A percentile compares a stretch with the other conserved stretches of the same genome.
phyloP scores from a whole-genome alignment of 2,329 filamentous ascomycete genomes.

The Pestalotiopsis sp. region DNA sequence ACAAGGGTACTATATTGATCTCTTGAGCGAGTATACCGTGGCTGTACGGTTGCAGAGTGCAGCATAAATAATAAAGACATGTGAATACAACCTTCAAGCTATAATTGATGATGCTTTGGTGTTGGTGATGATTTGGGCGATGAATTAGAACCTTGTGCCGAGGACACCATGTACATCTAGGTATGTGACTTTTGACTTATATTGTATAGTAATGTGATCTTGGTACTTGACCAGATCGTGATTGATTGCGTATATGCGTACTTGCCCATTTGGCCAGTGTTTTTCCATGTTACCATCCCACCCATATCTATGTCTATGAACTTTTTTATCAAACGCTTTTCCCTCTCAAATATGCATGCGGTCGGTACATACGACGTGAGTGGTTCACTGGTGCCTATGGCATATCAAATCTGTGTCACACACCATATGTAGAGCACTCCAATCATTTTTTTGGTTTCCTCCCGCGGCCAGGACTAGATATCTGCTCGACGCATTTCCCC shows the following conservation, averaged over 20 bases:
- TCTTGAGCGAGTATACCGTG: no score
- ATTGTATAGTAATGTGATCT: background rate
- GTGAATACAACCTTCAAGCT: no score
- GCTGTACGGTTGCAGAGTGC: no score
- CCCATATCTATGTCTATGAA: background rate
- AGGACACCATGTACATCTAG: no score
- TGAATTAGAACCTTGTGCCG: no score
- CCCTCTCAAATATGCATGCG: background rate
- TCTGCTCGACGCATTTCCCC: background rate
- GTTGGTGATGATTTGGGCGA: no score
- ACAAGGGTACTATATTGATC: background rate
- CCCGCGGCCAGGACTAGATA: background rate
- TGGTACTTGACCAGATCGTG: background rate
- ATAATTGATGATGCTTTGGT: no score
- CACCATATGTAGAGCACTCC: no score
- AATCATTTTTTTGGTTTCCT: background rate
- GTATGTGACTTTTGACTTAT: no score
- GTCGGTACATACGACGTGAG: background rate
- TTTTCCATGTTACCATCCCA: background rate
- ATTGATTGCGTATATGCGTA: background rate
- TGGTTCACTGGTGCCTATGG: background rate
- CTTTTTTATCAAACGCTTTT: conserved; percentile 1
- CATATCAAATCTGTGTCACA: background rate
- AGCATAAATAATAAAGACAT: no score
- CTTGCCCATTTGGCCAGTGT: background rate